Evolutionary conservation across 1,139 yeast genomes (phyloP).

Genomic region (Geotrichum phurueaensis): DNA sequence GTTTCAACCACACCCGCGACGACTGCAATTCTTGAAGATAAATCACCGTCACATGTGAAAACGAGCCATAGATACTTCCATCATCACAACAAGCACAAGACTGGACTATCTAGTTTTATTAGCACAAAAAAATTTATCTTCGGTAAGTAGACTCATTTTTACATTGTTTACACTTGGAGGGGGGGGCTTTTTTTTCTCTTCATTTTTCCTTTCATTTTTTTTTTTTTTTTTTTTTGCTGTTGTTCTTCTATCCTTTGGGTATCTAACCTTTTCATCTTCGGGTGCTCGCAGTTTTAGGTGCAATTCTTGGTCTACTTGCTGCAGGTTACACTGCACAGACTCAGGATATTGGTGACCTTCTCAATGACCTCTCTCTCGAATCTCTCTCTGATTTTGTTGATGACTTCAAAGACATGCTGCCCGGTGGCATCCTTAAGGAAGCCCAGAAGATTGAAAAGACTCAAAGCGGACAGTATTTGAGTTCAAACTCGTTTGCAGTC

Average conservation of each 20-base stretch:
- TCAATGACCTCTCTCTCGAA: constrained; percentile 50
- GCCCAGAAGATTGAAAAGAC: constrained; percentile 49
- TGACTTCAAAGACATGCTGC: constrained; percentile 43
- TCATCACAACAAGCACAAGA: neutral
- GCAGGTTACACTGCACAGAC: constrained; percentile 59
- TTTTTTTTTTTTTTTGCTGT: neutral
- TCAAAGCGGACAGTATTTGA: constrained; percentile 20
- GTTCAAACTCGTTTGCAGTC: constrained; percentile 53
- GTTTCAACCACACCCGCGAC: neutral
- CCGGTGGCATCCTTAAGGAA: constrained; percentile 56
- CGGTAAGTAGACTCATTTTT: neutral
- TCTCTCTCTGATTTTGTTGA: constrained; percentile 31
- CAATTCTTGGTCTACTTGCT: constrained; percentile 58
- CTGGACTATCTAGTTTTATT: neutral
- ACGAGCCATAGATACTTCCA: neutral
- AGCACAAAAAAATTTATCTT: constrained; percentile 13
- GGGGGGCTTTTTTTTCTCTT: neutral
- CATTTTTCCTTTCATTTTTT: too few species aligned
- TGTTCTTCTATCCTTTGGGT: neutral
- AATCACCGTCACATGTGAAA: neutral
- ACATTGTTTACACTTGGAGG: neutral
- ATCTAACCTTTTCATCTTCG: neutral
- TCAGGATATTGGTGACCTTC: constrained; percentile 46
- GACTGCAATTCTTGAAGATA: neutral
- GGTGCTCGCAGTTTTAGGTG: constrained; percentile 41